Conservation (phyloP, 2,329 filamentous ascomycete genomes). For the Xylariales sp. region DNA sequence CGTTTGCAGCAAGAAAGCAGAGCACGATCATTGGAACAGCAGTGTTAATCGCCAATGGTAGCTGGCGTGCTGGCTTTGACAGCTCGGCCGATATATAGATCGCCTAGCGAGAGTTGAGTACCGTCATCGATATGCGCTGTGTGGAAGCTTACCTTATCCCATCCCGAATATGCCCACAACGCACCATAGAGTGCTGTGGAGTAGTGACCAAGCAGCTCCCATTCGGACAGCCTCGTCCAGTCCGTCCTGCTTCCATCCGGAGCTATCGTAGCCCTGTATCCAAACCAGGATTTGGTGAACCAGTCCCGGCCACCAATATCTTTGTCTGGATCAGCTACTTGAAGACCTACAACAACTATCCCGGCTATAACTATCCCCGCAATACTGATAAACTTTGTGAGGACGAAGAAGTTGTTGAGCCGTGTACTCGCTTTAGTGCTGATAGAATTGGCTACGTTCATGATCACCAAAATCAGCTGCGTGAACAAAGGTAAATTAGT, state of each 20-base stretch:
- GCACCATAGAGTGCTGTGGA: constrained; percentile 58
- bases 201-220: constrained; percentile 57
- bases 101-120: constrained; percentile 30
- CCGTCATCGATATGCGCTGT: neutral
- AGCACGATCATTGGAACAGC: constrained; percentile 55
- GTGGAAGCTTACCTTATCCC: constrained; percentile 52
- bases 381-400: constrained; percentile 48
- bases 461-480: constrained; percentile 40
- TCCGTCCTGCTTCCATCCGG: constrained; percentile 45
- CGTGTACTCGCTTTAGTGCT: constrained; percentile 51
- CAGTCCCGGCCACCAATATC: constrained; percentile 46
- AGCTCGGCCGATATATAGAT: constrained; percentile 53
- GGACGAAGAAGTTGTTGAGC: constrained; percentile 52
- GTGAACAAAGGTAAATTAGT: too few relatives aligned
- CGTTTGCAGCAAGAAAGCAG: constrained; percentile 56
- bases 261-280: constrained; percentile 40
- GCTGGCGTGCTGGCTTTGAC: constrained; percentile 43
- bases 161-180: constrained; percentile 61
- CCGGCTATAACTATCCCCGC: constrained; percentile 44
- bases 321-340: constrained; percentile 30
- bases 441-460: constrained; percentile 49
- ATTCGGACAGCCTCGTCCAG: constrained; percentile 44
- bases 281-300: constrained; percentile 51
- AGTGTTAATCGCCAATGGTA: constrained; percentile 58
- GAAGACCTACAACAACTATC: constrained; percentile 39